A percentile compares a stretch with the other conserved stretches of the same genome.
These are phyloP conservation scores for Curvularia sp. DNA, from an alignment of 2,329 filamentous ascomycete genomes.

Conservation along the genomic window DNA sequence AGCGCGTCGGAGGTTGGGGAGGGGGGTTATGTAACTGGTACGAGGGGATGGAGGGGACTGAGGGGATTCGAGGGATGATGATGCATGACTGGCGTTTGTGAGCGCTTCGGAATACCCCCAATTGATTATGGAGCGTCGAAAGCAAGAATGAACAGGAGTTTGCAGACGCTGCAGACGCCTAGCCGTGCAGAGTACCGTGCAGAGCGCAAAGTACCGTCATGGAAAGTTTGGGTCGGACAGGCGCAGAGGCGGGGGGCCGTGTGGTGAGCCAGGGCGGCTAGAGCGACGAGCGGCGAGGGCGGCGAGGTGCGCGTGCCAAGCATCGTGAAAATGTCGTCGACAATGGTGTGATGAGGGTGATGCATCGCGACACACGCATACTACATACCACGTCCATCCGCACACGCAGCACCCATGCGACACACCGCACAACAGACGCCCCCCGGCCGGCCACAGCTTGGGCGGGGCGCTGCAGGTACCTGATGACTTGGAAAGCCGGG, in stretches of 20 bases:
- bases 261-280: background rate
- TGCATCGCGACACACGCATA: background rate
- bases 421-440: background rate
- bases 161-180: slow-evolving; percentile 8
- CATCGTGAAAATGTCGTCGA: slow-evolving; percentile 38
- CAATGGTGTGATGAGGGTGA: slow-evolving; percentile 30
- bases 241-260: background rate
- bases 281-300: background rate
- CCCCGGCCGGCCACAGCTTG: background rate
- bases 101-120: slow-evolving; percentile 45
- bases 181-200: slow-evolving; percentile 1
- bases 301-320: slow-evolving; percentile 26
- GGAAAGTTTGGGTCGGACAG: background rate
- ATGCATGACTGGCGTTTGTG: slow-evolving; percentile 47
- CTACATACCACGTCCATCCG: background rate
- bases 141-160: slow-evolving; percentile 18
- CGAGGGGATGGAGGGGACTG: slow-evolving; percentile 11
- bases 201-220: background rate
- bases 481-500: slow-evolving; percentile 16
- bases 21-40: slow-evolving; percentile 26
- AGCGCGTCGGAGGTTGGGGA: slow-evolving; percentile 20
- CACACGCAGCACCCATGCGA: too few species aligned
- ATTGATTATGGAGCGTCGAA: slow-evolving; percentile 35
- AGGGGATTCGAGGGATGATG: slow-evolving; percentile 15
- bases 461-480: slow-evolving; percentile 17